These are phyloP conservation scores for Crucibulum cyathiforme DNA, from an alignment of 1,284 basidiomycete species.

Conservation along the genomic window DNA sequence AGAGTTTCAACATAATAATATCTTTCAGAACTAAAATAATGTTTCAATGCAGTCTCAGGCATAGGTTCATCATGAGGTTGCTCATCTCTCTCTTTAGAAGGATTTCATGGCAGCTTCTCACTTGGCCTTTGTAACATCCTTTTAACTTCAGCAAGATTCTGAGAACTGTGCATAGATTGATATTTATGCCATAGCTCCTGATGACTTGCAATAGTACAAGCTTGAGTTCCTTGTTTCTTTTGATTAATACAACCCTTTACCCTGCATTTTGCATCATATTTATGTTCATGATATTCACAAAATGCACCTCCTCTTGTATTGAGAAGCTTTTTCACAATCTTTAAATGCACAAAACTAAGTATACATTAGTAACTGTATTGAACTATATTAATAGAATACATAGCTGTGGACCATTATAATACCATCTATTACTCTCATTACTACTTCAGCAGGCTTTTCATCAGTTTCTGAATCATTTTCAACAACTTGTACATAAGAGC, in stretches of 20 bases:
- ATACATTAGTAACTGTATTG: not conserved
- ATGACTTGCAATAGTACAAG: constrained; percentile 19
- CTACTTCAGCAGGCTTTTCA: constrained; percentile 3
- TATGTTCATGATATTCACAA: constrained; percentile 21
- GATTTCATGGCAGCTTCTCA: constrained; percentile 21
- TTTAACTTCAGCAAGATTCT: constrained; percentile 14
- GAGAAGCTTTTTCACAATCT: constrained; percentile 13
- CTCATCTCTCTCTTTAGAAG: not conserved
- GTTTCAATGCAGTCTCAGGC: constrained; percentile 9
- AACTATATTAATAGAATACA: constrained; percentile 1
- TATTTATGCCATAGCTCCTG: constrained; percentile 20
- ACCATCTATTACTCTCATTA: constrained; percentile 32
- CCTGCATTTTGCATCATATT: constrained; percentile 13
- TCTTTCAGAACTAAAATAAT: constrained; percentile 20
- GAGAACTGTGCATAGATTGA: constrained; percentile 7
- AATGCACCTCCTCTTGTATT: constrained; percentile 25
- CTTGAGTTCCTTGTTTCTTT: constrained; percentile 15
- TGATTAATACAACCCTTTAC: constrained; percentile 14
- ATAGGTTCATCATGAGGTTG: constrained; percentile 19
- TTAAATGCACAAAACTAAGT: constrained; percentile 17
- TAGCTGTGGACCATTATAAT: constrained; percentile 22
- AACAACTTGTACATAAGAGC: not conserved
- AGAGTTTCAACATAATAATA: constrained; percentile 27
- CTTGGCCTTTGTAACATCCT: constrained; percentile 20
- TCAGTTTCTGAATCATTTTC: not conserved